Evolutionary conservation across 2,329 filamentous ascomycete genomes (phyloP).

Genomic region (Pseudomassariella vexata): DNA sequence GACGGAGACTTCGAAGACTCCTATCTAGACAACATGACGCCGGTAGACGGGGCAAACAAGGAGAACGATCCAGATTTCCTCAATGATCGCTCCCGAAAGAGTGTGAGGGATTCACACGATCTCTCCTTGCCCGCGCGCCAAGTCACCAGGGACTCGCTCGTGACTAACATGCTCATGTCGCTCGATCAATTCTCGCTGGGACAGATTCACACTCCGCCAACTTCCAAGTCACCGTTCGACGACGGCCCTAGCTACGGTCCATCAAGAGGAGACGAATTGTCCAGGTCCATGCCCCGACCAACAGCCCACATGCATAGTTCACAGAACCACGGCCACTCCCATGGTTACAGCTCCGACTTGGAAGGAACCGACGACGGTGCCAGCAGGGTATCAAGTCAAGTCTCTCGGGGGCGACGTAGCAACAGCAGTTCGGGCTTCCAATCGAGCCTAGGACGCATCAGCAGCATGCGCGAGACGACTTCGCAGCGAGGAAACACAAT

Average conservation of each 20-base stretch:
- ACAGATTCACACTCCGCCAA: slow-evolving; percentile 29
- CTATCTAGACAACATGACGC: slow-evolving; percentile 22
- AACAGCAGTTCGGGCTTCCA: slow-evolving; percentile 75
- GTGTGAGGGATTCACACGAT: slow-evolving; percentile 68
- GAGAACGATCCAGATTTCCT: slow-evolving; percentile 22
- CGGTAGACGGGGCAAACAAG: slow-evolving; percentile 17
- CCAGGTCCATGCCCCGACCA: slow-evolving; percentile 22
- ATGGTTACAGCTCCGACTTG: slow-evolving; percentile 58
- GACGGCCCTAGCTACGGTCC: slow-evolving; percentile 28
- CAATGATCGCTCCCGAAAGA: slow-evolving; percentile 20
- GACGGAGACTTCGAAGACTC: slow-evolving; percentile 21
- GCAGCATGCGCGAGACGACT: slow-evolving; percentile 51
- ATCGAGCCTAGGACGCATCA: slow-evolving; percentile 52
- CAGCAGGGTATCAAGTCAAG: slow-evolving; percentile 45
- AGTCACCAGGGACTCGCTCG: slow-evolving; percentile 81
- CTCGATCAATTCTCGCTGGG: slow-evolving; percentile 74
- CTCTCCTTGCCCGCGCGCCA: slow-evolving; percentile 72
- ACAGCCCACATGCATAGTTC: slow-evolving; percentile 11
- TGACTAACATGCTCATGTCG: slow-evolving; percentile 92
- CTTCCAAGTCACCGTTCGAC: slow-evolving; percentile 24
- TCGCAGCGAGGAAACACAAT: slow-evolving; percentile 31
- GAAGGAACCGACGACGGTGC: slow-evolving; percentile 48
- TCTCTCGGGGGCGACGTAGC: slow-evolving; percentile 61
- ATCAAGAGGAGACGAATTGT: slow-evolving; percentile 18
- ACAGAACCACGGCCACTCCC: slow-evolving; percentile 30